Percentiles rank a stretch among this genome's conserved stretches.
phyloP scores from a whole-genome alignment of 176 grass and related monocot species.

The sorghum (Sorghum bicolor) region Sorghum_bicolor_NCBIv3 NC_012870.2:1232501-1233000 shows the following conservation, averaged over 20 bases:
- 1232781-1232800: neutral
- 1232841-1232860: slow-evolving; percentile 78
- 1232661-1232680: neutral
- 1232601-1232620: neutral
- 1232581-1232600: neutral
- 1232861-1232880: slow-evolving; percentile 52
- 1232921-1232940: neutral
- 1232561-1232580: neutral
- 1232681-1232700: neutral
- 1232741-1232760: neutral
- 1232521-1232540: neutral
- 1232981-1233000: neutral
- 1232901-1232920: too few species aligned
- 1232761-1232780: neutral
- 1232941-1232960: neutral
- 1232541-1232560: neutral
- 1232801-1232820: slow-evolving; percentile 13
- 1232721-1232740: neutral
- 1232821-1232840: slow-evolving; percentile 42
- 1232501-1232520: neutral
- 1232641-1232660: neutral
- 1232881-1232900: too few species aligned
- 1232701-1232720: neutral
- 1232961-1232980: neutral
- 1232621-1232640: neutral